Conservation (phyloP, 176 grass and related monocot genomes). For the Ampelocalamus luodianensis region DNA sequence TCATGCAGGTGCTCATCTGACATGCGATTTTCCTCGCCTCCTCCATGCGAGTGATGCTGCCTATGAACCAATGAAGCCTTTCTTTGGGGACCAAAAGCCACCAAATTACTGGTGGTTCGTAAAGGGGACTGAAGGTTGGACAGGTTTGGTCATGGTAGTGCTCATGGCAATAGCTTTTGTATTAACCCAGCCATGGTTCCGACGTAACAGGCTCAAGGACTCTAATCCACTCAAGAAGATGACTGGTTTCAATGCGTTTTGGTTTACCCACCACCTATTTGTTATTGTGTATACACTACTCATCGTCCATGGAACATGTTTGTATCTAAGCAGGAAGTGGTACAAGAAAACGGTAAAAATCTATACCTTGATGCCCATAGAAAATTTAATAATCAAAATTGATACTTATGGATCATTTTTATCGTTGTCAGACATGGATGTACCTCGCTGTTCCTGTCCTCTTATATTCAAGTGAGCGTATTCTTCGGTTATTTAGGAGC, state of each 20-base stretch:
- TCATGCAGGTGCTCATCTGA: constrained; percentile 79
- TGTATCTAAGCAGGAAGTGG: constrained; percentile 83
- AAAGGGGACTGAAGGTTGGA: constrained; percentile 92
- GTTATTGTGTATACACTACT: constrained; percentile 80
- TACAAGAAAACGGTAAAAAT: constrained; percentile 89
- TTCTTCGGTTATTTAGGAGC: constrained; percentile 77
- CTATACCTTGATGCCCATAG: background rate
- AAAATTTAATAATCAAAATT: background rate
- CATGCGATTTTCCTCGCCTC: constrained; percentile 87
- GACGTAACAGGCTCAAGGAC: constrained; percentile 70
- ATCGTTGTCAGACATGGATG: constrained; percentile 84
- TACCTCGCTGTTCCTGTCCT: constrained; percentile 84
- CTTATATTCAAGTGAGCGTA: constrained; percentile 72
- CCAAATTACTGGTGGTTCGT: constrained; percentile 98
- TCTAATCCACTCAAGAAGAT: constrained; percentile 75
- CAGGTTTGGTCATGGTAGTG: constrained; percentile 74
- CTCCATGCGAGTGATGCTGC: constrained; percentile 65
- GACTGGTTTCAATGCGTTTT: constrained; percentile 95
- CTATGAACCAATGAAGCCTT: constrained; percentile 79
- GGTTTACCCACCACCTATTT: constrained; percentile 95
- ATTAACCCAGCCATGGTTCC: constrained; percentile 89
- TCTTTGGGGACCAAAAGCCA: constrained; percentile 70
- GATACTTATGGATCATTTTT: constrained; percentile 18
- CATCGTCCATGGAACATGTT: constrained; percentile 67
- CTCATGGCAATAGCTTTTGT: constrained; percentile 81